Conservation (phyloP, 2,329 filamentous ascomycete species). For the Ophiostoma montium region DNA sequence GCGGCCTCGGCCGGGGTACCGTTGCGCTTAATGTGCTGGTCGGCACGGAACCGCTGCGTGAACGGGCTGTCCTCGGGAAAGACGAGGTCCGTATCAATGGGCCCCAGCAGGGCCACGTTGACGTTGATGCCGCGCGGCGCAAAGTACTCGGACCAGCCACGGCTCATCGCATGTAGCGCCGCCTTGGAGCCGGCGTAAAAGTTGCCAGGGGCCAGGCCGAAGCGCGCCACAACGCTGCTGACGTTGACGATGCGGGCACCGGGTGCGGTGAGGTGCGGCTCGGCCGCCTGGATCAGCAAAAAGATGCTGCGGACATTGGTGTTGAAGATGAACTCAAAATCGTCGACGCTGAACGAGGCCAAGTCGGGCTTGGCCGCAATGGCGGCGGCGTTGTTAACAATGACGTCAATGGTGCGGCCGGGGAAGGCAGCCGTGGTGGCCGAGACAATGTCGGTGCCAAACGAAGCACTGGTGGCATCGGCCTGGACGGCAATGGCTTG, state of each 20-base stretch:
- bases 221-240: conserved; percentile 8
- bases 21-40: conserved; percentile 15
- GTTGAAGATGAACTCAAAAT: conserved; percentile 10
- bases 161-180: conserved; percentile 11
- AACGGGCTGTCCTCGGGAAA: conserved; percentile 12
- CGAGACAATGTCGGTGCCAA: conserved; percentile 9
- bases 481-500: conserved; percentile 10
- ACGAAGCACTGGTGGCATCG: conserved; percentile 8
- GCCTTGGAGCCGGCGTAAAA: conserved; percentile 13
- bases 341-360: conserved; percentile 5
- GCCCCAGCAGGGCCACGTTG: conserved; percentile 12
- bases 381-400: conserved; percentile 13
- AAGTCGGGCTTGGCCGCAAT: conserved; percentile 2
- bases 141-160: conserved; percentile 13
- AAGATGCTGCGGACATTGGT: conserved; percentile 13
- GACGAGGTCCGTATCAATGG: conserved; percentile 12
- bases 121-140: conserved; percentile 11
- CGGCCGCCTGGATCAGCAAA: conserved; percentile 13
- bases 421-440: conserved; percentile 10
- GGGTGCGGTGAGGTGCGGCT: conserved; percentile 6
- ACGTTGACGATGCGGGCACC: conserved; percentile 13
- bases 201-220: conserved; percentile 3
- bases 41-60: conserved; percentile 8
- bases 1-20: conserved; percentile 13
- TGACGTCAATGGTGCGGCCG: conserved; percentile 11